Evolutionary conservation across 768 basidiomycete genomes (phyloP).

Genomic region (Macrolepiota fuliginosa): DNA sequence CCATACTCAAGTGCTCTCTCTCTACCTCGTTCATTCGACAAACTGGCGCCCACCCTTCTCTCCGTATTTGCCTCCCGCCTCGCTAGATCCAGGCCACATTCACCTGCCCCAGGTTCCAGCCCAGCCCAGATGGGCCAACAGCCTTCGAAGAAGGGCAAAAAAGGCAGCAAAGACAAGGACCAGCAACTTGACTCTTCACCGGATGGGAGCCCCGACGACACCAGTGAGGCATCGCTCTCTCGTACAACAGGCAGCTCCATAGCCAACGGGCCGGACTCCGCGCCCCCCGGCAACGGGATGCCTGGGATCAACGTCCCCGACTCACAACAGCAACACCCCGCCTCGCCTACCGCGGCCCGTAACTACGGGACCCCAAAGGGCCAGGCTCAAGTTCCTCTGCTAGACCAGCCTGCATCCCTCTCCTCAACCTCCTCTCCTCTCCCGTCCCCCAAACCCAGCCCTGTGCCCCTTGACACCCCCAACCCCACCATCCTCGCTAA

Average conservation of each 20-base stretch:
- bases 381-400: slow-evolving; percentile 18
- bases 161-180: slow-evolving; percentile 66
- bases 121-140: slow-evolving; percentile 75
- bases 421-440: slow-evolving; percentile 37
- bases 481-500: slow-evolving; percentile 87
- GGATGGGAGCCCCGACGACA: slow-evolving; percentile 37
- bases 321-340: slow-evolving; percentile 32
- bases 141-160: slow-evolving; percentile 80
- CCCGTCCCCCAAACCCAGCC: slow-evolving; percentile 36
- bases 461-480: slow-evolving; percentile 74
- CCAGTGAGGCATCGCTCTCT: slow-evolving; percentile 35
- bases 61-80: slow-evolving; percentile 73
- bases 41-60: slow-evolving; percentile 81
- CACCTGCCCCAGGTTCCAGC: slow-evolving; percentile 60
- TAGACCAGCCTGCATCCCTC: slow-evolving; percentile 34
- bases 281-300: slow-evolving; percentile 36
- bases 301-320: slow-evolving; percentile 34
- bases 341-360: slow-evolving; percentile 22
- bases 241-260: slow-evolving; percentile 39
- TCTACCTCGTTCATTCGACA: slow-evolving; percentile 25
- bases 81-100: slow-evolving; percentile 70
- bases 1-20: slow-evolving; percentile 18
- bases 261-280: slow-evolving; percentile 36
- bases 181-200: slow-evolving; percentile 38
- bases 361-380: slow-evolving; percentile 35